Evolutionary conservation across 176 grass and related monocot genomes (phyloP), one percentile per base, ranked within the genome.

Genomic region (Eremochloa ophiuroides): DNA sequence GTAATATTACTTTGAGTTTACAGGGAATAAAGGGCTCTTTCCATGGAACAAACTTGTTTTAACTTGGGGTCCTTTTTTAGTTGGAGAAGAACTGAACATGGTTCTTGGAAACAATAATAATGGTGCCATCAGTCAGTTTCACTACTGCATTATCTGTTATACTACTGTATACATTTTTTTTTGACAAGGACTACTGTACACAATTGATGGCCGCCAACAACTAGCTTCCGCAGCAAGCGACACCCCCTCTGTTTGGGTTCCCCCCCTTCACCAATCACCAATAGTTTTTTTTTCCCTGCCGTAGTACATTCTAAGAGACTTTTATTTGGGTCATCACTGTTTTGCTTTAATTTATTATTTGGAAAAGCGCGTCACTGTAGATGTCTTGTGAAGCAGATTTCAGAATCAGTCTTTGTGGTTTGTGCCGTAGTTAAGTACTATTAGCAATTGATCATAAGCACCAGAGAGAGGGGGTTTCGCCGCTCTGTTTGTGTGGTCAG

Each of bases 181-280:
- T n/a, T n/a, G n/a, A n/a, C n/a, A n/a, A n/a, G n/a, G n/a, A 64
- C 42, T 56, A 63, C 62, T 76, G 56, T 89, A 5, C 63, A 64
- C 22, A 55, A 28, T 27, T 62, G 71, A 53, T 81, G 43, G 82
- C 40, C 65, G 15, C 3, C 20, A 70, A 31, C 40, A 75, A 44
- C 62, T 70, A 61, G 41, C 82, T 85, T 89, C 29, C 20, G 55
- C 76, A 85, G 70, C 70, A 76, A 81, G 82, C 63, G 25, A 46
- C 26, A 3, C 25, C 20, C 23, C 8, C 25, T 31, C 38, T 62
- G 18, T 68, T 39, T 17, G 74, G 53, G 8, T 83, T 35, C 34
- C 34, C 25, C 61, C 40, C 13, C 7, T 40, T 35, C 78, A 73
- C 2, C 17, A 53, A 25, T 12, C 8, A 51, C 0, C 51, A 46